phyloP scores from a whole-genome alignment of 23 red algal species.

The Cyanidiococcus yangmingshanensis region DNA sequence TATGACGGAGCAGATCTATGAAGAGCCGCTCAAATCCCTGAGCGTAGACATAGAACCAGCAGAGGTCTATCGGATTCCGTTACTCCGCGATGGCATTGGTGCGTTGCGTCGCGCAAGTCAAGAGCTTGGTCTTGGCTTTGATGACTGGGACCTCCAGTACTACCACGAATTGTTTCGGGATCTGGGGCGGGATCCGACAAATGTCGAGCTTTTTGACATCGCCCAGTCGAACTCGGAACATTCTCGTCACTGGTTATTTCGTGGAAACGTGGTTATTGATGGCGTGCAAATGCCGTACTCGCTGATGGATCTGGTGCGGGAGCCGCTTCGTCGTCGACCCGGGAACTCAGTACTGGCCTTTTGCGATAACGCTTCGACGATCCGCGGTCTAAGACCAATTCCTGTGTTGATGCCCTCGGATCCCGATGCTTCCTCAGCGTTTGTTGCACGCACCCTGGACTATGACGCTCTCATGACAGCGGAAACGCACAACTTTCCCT shows the following conservation, averaged over 20 bases:
- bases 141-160: slow-evolving; percentile 75
- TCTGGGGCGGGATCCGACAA: slow-evolving; percentile 74
- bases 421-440: slow-evolving; percentile 31
- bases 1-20: slow-evolving; percentile 84
- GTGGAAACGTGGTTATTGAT: slow-evolving; percentile 70
- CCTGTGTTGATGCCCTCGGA: slow-evolving; percentile 25
- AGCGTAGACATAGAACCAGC: slow-evolving; percentile 18
- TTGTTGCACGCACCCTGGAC: slow-evolving; percentile 14
- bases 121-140: slow-evolving; percentile 63
- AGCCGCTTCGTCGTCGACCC: slow-evolving; percentile 43
- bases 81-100: slow-evolving; percentile 38
- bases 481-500: slow-evolving; percentile 99
- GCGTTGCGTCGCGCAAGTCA: slow-evolving; percentile 39
- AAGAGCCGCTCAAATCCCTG: slow-evolving; percentile 33
- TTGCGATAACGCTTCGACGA: slow-evolving; percentile 94
- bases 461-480: slow-evolving; percentile 84
- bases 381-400: slow-evolving; percentile 31
- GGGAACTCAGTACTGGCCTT: slow-evolving; percentile 91
- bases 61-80: slow-evolving; percentile 27
- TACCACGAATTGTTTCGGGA: slow-evolving; percentile 66
- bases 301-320: slow-evolving; percentile 69
- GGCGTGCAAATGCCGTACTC: slow-evolving; percentile 28
- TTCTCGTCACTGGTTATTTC: slow-evolving; percentile 99
- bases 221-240: slow-evolving; percentile 98
- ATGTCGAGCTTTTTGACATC: slow-evolving; percentile 95